Percentiles rank a stretch among this genome's conserved stretches.
Evolutionary conservation across 2,329 filamentous ascomycete genomes (phyloP).

Genomic region (Ampelomyces quisqualis): DNA sequence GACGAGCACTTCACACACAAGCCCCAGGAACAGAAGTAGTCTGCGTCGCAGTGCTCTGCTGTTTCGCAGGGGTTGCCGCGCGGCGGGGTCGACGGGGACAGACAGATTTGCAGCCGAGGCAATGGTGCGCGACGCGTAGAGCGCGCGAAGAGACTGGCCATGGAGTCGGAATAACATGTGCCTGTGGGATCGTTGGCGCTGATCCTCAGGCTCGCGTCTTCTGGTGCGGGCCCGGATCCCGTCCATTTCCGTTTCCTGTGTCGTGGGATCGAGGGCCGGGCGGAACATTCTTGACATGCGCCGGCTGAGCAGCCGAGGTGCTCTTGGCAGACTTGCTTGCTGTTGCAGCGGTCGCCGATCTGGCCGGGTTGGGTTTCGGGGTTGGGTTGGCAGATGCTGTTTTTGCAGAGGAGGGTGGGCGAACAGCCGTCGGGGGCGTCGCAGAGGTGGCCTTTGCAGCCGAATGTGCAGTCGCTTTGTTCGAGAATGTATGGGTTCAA

Average conservation of each 20-base stretch:
- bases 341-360: slow-evolving; percentile 28
- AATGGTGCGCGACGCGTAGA: slow-evolving; percentile 1
- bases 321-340: slow-evolving; percentile 30
- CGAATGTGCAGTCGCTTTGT: slow-evolving; percentile 32
- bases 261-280: slow-evolving; percentile 16
- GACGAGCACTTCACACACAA: slow-evolving; percentile 24
- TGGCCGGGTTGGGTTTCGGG: slow-evolving; percentile 26
- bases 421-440: slow-evolving; percentile 29
- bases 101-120: slow-evolving; percentile 7
- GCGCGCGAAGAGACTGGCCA: slow-evolving; percentile 14
- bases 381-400: slow-evolving; percentile 31
- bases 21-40: slow-evolving; percentile 35
- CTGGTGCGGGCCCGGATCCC: slow-evolving; percentile 1
- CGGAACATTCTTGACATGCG: slow-evolving; percentile 23
- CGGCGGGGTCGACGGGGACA: slow-evolving; percentile 6
- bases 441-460: slow-evolving; percentile 37
- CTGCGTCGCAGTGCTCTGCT: slow-evolving; percentile 25
- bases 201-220: slow-evolving; percentile 3
- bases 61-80: slow-evolving; percentile 27
- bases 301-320: slow-evolving; percentile 27
- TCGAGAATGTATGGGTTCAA: slow-evolving; percentile 37
- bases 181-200: slow-evolving; percentile 15
- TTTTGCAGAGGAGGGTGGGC: slow-evolving; percentile 34
- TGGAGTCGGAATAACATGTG: slow-evolving; percentile 22
- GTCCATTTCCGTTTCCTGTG: slow-evolving; percentile 1